Percentiles rank a stretch among this genome's conserved stretches.
Evolutionary conservation across 139 green algal species (phyloP).

Genomic region (Dunaliella primolecta): DNA sequence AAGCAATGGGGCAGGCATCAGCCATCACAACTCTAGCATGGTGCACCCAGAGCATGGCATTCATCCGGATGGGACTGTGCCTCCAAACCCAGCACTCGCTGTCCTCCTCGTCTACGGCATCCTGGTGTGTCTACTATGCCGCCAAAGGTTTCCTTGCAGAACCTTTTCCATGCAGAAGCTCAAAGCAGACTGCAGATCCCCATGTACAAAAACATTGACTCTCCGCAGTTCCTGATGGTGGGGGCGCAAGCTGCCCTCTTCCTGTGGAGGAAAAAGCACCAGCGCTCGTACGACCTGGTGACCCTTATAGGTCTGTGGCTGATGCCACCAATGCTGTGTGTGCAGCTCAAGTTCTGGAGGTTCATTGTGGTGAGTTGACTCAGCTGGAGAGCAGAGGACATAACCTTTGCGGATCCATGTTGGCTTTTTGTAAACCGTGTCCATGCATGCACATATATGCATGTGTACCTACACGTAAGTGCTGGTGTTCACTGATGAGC

Average conservation of each 20-base stretch:
- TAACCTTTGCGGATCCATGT: too few relatives aligned
- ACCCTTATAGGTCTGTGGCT: slow-evolving; percentile 84
- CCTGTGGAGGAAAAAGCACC: slow-evolving; percentile 71
- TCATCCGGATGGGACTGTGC: too few relatives aligned
- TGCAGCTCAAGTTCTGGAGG: slow-evolving; percentile 71
- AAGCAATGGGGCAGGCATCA: too few relatives aligned
- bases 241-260: slow-evolving; percentile 66
- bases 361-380: slow-evolving; percentile 57
- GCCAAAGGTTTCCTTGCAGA: not conserved
- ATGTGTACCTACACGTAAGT: too few relatives aligned
- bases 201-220: not conserved
- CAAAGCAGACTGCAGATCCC: not conserved
- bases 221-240: slow-evolving; percentile 42
- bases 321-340: slow-evolving; percentile 65
- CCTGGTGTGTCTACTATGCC: slow-evolving; percentile 19
- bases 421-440: too few relatives aligned
- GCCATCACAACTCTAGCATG: not conserved
- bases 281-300: slow-evolving; percentile 77
- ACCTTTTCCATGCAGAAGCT: not conserved
- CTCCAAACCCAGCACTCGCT: slow-evolving; percentile 4
- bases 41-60: too few relatives aligned
- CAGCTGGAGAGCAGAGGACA: not conserved
- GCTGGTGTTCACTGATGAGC: too few relatives aligned
- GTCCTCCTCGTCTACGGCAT: slow-evolving; percentile 35
- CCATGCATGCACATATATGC: too few relatives aligned